phyloP scores from a whole-genome alignment of 2,329 filamentous ascomycete genomes.

The Cladophialophora exuberans region DNA sequence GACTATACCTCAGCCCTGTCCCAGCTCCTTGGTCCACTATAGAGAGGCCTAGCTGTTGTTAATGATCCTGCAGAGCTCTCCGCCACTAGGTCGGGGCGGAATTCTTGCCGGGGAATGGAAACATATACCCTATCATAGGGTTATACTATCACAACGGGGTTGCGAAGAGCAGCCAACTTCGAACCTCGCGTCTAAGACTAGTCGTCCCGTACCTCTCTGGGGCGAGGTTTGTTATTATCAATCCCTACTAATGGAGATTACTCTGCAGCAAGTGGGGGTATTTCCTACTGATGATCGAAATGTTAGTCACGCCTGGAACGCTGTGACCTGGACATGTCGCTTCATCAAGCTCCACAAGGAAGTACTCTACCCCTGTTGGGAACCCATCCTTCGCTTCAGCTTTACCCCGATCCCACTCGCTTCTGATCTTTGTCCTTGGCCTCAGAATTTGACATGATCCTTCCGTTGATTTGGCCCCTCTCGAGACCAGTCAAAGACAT shows the following conservation, averaged over 20 bases:
- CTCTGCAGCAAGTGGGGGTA: neutral
- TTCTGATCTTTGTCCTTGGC: neutral
- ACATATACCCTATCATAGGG: neutral
- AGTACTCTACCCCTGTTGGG: neutral
- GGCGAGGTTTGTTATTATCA: neutral
- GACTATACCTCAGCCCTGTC: neutral
- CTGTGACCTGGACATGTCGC: neutral
- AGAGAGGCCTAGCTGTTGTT: neutral
- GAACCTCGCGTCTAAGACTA: neutral
- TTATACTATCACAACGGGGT: no score
- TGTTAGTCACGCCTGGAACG: constrained; percentile 10
- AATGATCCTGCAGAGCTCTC: neutral
- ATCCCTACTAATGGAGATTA: neutral
- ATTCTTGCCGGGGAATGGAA: neutral
- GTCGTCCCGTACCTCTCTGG: neutral
- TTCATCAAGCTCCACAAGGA: constrained; percentile 7
- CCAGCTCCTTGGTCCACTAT: neutral
- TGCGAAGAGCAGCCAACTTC: neutral
- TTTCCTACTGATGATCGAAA: neutral
- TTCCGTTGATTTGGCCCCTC: neutral
- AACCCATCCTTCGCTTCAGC: constrained; percentile 10
- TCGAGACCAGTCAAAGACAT: neutral
- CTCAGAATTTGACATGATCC: neutral
- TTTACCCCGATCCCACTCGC: neutral
- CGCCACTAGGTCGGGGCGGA: neutral